These are phyloP conservation scores for Casuarina glauca DNA, from an alignment of 306 rosid genomes.

Conservation along the genomic window DNA sequence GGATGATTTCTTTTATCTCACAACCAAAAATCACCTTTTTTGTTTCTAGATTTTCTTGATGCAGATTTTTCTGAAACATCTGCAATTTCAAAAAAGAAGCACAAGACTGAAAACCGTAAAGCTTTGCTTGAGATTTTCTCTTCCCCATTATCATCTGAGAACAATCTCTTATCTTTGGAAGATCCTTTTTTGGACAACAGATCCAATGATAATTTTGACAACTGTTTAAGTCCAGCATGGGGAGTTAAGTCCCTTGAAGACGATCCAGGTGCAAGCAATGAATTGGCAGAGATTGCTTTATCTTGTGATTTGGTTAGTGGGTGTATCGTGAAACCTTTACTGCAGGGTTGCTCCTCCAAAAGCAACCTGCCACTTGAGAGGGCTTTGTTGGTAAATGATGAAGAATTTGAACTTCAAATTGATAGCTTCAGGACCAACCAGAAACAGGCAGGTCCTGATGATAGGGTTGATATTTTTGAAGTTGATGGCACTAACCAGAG, in stretches of 20 bases:
- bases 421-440: constrained; percentile 46
- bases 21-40: constrained; percentile 20
- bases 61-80: constrained; percentile 43
- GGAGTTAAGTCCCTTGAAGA: constrained; percentile 42
- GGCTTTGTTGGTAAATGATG: constrained; percentile 41
- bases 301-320: constrained; percentile 30
- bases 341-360: constrained; percentile 55
- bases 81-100: constrained; percentile 17
- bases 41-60: constrained; percentile 37
- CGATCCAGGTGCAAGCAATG: constrained; percentile 30
- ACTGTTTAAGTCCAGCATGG: constrained; percentile 41
- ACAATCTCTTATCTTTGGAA: constrained; percentile 30
- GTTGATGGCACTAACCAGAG: constrained; percentile 17
- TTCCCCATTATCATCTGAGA: constrained; percentile 41
- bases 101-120: constrained; percentile 31
- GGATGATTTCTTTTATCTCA: constrained; percentile 22
- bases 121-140: constrained; percentile 44
- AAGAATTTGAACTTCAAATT: constrained; percentile 29
- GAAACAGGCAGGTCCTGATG: constrained; percentile 30
- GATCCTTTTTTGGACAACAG: constrained; percentile 40
- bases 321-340: constrained; percentile 52
- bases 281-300: constrained; percentile 35
- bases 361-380: constrained; percentile 42
- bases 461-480: constrained; percentile 25
- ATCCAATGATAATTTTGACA: constrained; percentile 34